Evolutionary conservation across 2,329 filamentous ascomycete genomes (phyloP), one percentile per base, ranked within the genome.

Genomic region (Penicillium sp.): DNA sequence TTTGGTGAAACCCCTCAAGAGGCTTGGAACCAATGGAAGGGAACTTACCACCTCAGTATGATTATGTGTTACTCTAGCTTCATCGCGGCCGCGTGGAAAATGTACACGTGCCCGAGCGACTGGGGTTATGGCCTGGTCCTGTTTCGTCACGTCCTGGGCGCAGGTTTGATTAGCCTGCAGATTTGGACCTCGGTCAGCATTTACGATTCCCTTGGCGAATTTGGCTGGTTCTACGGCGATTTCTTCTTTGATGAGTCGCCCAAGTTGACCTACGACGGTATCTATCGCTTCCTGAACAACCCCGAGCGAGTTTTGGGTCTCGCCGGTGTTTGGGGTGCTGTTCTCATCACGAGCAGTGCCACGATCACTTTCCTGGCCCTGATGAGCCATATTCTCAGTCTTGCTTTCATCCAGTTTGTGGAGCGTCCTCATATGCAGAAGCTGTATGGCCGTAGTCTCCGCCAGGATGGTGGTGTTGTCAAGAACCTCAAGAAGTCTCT

Each of bases 391-490:
- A 85, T 94, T 35, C 82, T 97, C 53, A 95, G 91, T 1, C 82
- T 98, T 35, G 87, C 83, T 33, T 97, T 97, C 80, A 91, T 99
- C 57, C 91, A 96, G 61, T 91, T 94, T 67, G 91, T 99, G 10
- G 95, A 99, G 78, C 89, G 93, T 62, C 95, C 94, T 14, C 95
- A 99, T 76, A 98, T 99, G 93, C 91, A 97, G 76, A 98, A 97
- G 82, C 85, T 98, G 19, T 99, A 99, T 72, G 94, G 95, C 45
- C 84, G 88, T 69, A 89, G 88, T 68, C 82, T 99, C 49, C 89
- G 95, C 61, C 83, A 89, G 65, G 92, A 97, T 75, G 95, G 95
- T 11, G 95, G 95, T 53, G 83, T 99, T 42, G 94, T 93, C 61
- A 96, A 93, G 79, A 97, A 92, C 71, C 85, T 99, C 74, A 92